A percentile compares a stretch with the other conserved stretches of the same genome.
Evolutionary conservation across 2,329 filamentous ascomycete species (phyloP).

Genomic region (Xylariaceae sp.): DNA sequence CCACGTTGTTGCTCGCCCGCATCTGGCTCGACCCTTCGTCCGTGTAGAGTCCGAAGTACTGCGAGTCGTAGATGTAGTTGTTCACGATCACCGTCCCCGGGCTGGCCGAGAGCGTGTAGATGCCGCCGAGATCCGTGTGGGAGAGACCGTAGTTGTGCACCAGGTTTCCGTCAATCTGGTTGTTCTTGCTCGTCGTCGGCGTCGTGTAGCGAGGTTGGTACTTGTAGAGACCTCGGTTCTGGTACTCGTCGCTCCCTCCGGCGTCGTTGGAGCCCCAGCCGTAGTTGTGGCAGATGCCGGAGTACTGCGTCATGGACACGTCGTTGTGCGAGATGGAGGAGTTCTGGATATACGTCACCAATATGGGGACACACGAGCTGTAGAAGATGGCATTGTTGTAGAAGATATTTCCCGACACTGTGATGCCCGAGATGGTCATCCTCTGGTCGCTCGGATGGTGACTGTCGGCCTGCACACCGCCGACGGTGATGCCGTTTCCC

Average conservation of each 20-base stretch:
- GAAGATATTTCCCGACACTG: neutral
- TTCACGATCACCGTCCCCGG: neutral
- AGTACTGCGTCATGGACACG: neutral
- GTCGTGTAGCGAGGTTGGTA: slow-evolving; percentile 1
- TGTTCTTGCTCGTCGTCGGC: neutral
- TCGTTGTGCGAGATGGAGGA: slow-evolving; percentile 1
- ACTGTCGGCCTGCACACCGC: neutral
- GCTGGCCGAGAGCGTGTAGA: neutral
- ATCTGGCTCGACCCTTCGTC: slow-evolving; percentile 1
- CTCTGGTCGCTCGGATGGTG: neutral
- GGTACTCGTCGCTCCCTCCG: neutral
- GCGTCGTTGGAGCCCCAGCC: slow-evolving; percentile 1
- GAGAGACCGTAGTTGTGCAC: slow-evolving; percentile 1
- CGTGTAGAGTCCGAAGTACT: neutral
- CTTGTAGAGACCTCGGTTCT: slow-evolving; percentile 1
- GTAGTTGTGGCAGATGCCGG: slow-evolving; percentile 1
- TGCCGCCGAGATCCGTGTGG: neutral
- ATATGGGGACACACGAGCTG: neutral
- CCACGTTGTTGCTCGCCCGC: neutral
- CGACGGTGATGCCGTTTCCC: neutral
- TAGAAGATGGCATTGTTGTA: neutral
- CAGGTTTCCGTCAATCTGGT: neutral
- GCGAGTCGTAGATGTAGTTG: neutral
- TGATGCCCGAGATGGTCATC: neutral
- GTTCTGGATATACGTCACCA: slow-evolving; percentile 1